Evolutionary conservation across 345 rosid genomes (phyloP).

Genomic region (Hibiscus mutabilis): DNA sequence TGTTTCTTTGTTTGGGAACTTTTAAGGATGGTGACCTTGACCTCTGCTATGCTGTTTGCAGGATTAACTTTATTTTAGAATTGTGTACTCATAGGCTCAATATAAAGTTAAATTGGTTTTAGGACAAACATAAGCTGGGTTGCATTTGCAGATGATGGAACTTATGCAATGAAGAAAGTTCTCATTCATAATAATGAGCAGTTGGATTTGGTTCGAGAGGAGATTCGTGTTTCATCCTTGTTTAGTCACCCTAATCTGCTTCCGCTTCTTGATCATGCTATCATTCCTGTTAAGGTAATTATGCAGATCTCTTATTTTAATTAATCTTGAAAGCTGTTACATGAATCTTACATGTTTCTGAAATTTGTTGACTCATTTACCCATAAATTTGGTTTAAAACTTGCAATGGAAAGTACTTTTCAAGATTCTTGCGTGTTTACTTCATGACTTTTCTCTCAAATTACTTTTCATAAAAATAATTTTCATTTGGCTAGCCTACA

Average conservation of each 20-base stretch:
- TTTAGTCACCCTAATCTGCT: conserved; percentile 86
- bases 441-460: not conserved
- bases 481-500: conserved; percentile 39
- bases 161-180: conserved; percentile 96
- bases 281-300: conserved; percentile 77
- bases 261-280: conserved; percentile 94
- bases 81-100: not conserved
- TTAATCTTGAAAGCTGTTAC: not conserved
- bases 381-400: not conserved
- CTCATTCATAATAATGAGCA: conserved; percentile 84
- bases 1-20: not conserved
- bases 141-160: conserved; percentile 62
- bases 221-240: conserved; percentile 81
- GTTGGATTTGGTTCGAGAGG: conserved; percentile 83
- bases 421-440: not conserved
- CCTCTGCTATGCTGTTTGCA: not conserved
- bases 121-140: conserved; percentile 1
- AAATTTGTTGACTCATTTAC: not conserved
- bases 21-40: not conserved
- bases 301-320: not conserved
- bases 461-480: not conserved
- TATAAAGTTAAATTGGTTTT: not conserved
- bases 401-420: not conserved
- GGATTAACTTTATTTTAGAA: not conserved
- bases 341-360: not conserved